Evolutionary conservation across 441 rosid species (phyloP).

Genomic region (Adansonia madagascariensis): DNA sequence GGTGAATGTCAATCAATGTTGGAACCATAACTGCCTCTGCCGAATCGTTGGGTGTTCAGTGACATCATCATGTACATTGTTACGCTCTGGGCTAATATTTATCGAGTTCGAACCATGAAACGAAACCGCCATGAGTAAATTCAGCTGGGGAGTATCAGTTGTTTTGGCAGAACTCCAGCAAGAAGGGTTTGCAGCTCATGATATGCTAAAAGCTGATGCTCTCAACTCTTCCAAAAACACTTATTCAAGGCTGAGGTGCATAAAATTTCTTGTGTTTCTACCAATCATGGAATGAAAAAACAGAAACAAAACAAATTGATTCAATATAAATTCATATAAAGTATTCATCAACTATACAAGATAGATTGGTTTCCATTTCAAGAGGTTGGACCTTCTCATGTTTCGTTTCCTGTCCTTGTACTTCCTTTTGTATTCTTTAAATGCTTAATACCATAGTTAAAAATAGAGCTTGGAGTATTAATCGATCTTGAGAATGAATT

Average conservation of each 20-base stretch:
- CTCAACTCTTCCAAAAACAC: slow-evolving; percentile 18
- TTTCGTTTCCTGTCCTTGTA: slow-evolving; percentile 9
- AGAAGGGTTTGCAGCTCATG: not conserved
- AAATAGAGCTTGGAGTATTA: not conserved
- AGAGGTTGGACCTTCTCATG: slow-evolving; percentile 9
- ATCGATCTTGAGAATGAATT: not conserved
- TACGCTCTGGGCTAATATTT: slow-evolving; percentile 12
- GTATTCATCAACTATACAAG: not conserved
- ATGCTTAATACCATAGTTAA: not conserved
- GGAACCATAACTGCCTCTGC: slow-evolving; percentile 44
- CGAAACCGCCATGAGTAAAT: not conserved
- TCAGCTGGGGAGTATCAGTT: not conserved
- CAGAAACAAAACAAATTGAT: not conserved
- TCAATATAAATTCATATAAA: not conserved
- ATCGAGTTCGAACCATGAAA: slow-evolving; percentile 15
- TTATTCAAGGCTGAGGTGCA: slow-evolving; percentile 4
- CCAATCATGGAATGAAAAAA: not conserved
- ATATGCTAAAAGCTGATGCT: not conserved
- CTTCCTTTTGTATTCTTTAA: not conserved
- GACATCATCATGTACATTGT: slow-evolving; percentile 28
- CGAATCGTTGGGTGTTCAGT: slow-evolving; percentile 31
- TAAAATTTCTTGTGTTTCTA: slow-evolving; percentile 6
- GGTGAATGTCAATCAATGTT: slow-evolving; percentile 54
- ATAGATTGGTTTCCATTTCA: slow-evolving; percentile 14
- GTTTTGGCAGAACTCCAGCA: not conserved